Conservation (phyloP, 768 basidiomycete genomes). For the Pleurotus ostreatus region DNA sequence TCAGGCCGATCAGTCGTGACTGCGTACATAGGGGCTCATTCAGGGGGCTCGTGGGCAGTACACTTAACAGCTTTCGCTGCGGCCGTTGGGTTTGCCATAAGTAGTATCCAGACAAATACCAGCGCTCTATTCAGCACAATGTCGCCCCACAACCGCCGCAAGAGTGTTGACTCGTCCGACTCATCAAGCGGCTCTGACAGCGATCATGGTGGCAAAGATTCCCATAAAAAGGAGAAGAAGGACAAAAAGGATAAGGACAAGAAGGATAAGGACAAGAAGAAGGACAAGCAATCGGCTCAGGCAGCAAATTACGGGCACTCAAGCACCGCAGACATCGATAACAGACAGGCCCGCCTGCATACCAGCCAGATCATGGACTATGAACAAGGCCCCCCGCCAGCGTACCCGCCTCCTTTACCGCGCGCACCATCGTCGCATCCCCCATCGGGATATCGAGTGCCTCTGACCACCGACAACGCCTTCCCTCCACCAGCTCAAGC, state of each 20-base stretch:
- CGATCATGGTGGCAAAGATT: background rate
- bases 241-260: slow-evolving; percentile 16
- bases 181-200: slow-evolving; percentile 19
- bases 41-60: background rate
- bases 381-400: slow-evolving; percentile 13
- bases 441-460: slow-evolving; percentile 65
- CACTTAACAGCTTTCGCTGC: slow-evolving; percentile 1
- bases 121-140: background rate
- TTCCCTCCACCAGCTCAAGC: slow-evolving; percentile 42
- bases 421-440: slow-evolving; percentile 28
- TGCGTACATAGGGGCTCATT: too few species aligned
- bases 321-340: background rate
- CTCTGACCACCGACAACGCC: slow-evolving; percentile 37
- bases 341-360: slow-evolving; percentile 4
- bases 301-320: background rate
- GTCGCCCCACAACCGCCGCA: slow-evolving; percentile 17
- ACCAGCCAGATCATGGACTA: background rate
- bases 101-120: background rate
- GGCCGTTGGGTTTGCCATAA: background rate
- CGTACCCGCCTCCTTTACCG: slow-evolving; percentile 9
- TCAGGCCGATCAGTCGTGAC: too few species aligned
- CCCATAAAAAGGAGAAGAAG: slow-evolving; percentile 14
- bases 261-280: slow-evolving; percentile 18
- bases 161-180: slow-evolving; percentile 25
- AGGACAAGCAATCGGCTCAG: slow-evolving; percentile 15